A percentile compares a stretch with the other conserved stretches of the same genome.
Conservation (phyloP, 345 rosid genomes). For the Erysimum cheiranthoides region DNA sequence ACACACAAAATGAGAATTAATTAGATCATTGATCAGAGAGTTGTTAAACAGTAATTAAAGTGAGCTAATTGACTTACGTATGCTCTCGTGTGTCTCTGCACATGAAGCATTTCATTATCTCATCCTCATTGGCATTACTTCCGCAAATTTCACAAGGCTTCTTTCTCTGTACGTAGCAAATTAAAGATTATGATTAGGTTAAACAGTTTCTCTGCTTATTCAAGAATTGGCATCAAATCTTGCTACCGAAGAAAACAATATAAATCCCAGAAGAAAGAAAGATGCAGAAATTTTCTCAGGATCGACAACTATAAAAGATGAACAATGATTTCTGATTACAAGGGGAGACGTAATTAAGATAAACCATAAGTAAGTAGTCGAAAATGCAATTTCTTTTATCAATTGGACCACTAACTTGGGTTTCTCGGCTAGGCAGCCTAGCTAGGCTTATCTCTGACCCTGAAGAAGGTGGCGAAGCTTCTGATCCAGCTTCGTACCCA, state of each 20-base stretch:
- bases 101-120: not conserved
- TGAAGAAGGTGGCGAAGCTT: not conserved
- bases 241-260: not conserved
- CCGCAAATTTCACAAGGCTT: slow-evolving; percentile 34
- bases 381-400: slow-evolving; percentile 1
- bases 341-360: not conserved
- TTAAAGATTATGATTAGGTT: not conserved
- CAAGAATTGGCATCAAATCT: not conserved
- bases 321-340: not conserved
- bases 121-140: not conserved
- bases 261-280: not conserved
- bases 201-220: not conserved
- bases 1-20: not conserved
- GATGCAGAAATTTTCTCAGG: not conserved
- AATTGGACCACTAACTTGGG: not conserved
- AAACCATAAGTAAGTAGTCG: not conserved
- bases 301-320: not conserved
- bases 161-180: slow-evolving; percentile 13
- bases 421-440: slow-evolving; percentile 12
- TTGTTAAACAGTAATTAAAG: not conserved
- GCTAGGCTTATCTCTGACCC: slow-evolving; percentile 10
- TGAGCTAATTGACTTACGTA: not conserved
- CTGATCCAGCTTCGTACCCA: slow-evolving; percentile 16
- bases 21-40: not conserved
- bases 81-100: slow-evolving; percentile 28